Evolutionary conservation across 352 stramenopile species (phyloP), one percentile per base, ranked within the genome.

Genomic region (Aphanomyces invadans): DNA sequence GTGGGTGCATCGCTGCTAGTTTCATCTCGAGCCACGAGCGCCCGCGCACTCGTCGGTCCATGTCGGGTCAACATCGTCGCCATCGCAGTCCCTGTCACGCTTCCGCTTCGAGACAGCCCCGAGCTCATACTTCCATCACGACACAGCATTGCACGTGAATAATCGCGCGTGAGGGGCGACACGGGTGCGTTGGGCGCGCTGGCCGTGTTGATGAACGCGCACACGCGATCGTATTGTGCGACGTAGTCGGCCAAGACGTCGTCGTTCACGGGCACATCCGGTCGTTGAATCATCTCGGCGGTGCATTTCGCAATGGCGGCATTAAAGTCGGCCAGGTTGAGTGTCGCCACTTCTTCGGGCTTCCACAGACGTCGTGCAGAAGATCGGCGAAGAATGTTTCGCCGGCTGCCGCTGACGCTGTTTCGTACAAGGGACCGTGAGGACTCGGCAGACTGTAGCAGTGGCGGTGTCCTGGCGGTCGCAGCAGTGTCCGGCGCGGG

Each of bases 151-250:
- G 36, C 36, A 7, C 36, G 36, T 7, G 36, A 42, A 15, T 15
- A 42, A 7, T 42, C 36, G 7, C 36, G 7, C 36, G 36, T 42
- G 46, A 54, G 46, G 46, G 26, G 21, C 46, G 46, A 54, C n/a
- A 21, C 12, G 25, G 15, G 4, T 33, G 12, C 44, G 44, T 9
- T 52, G 7, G 12, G 9, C 9, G 12, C 44, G 44, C 12, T n/a
- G 12, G 44, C 10, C 44, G 44, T 19, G 44, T 51, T 36, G 28
- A 65, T 65, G 5, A 25, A 21, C 12, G 23, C 19, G 29, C 42
- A 59, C 15, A 67, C 36, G 31, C 60, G 60, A 31, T 67, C 42
- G 49, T 67, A 67, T 33, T 67, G n/a, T 31, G 19, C 42, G 4
- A 67, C 21, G 45, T 29, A 49, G n/a, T 45, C 42, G 46, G 32